phyloP scores from a whole-genome alignment of 768 basidiomycete species.

The Paxillus involutus region DNA sequence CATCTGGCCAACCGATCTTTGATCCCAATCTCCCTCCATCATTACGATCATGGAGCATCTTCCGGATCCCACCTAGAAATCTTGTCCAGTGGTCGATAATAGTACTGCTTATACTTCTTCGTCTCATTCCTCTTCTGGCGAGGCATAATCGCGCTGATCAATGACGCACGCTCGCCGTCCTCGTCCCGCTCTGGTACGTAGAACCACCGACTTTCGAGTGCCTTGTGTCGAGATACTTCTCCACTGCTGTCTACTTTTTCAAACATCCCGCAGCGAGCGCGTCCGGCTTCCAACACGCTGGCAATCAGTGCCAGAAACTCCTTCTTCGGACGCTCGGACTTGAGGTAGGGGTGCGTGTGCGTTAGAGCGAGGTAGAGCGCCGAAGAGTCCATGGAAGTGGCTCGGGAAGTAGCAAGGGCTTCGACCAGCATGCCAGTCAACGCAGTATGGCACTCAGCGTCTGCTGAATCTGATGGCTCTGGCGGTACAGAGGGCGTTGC shows the following conservation, averaged over 20 bases:
- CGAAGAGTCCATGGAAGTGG: constrained; percentile 60
- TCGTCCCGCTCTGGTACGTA: constrained; percentile 72
- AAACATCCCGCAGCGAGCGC: constrained; percentile 58
- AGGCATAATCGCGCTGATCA: constrained; percentile 74
- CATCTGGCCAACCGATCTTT: not conserved
- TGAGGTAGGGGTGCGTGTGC: constrained; percentile 53
- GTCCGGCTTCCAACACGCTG: constrained; percentile 46
- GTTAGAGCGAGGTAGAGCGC: constrained; percentile 52
- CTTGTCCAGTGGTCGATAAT: constrained; percentile 73
- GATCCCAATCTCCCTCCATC: not conserved
- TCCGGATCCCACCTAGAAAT: constrained; percentile 75
- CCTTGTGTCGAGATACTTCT: constrained; percentile 53
- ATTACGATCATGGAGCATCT: constrained; percentile 41
- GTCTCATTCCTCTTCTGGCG: constrained; percentile 74
- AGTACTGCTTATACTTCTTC: constrained; percentile 86
- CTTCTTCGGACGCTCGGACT: constrained; percentile 28
- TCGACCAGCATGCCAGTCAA: constrained; percentile 70
- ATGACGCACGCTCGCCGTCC: constrained; percentile 66
- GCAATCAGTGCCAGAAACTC: constrained; percentile 54
- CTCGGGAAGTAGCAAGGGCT: constrained; percentile 68
- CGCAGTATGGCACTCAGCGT: constrained; percentile 38
- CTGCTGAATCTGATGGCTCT: constrained; percentile 11
- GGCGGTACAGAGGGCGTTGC: not conserved
- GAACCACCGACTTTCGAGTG: constrained; percentile 57
- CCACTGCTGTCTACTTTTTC: constrained; percentile 69